Evolutionary conservation across 1,284 basidiomycete species (phyloP).

Genomic region (Sporisorium reilianum): DNA sequence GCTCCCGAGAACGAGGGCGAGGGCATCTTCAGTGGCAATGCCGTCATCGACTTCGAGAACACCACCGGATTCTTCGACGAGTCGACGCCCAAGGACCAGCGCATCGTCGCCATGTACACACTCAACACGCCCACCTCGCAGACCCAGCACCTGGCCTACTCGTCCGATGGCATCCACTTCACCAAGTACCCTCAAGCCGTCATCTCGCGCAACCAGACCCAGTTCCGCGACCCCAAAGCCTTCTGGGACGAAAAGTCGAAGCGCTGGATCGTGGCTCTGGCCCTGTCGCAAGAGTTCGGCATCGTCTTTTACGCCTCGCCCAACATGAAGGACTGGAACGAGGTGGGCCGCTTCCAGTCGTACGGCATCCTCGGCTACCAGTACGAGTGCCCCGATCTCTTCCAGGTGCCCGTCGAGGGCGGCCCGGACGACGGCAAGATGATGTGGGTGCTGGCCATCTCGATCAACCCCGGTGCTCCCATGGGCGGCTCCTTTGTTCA

Average conservation of each 20-base stretch:
- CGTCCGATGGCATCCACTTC: conserved; percentile 71
- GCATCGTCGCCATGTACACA: conserved; percentile 72
- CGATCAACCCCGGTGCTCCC: conserved; percentile 63
- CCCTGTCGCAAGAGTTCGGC: conserved; percentile 68
- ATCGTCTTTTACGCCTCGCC: conserved; percentile 70
- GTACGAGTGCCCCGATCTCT: conserved; percentile 70
- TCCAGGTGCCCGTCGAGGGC: conserved; percentile 67
- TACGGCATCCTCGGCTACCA: conserved; percentile 67
- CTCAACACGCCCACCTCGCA: conserved; percentile 69
- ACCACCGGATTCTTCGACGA: conserved; percentile 71
- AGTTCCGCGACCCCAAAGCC: conserved; percentile 72
- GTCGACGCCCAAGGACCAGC: conserved; percentile 57
- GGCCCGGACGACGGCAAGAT: conserved; percentile 58
- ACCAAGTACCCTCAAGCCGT: conserved; percentile 69
- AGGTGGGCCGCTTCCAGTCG: conserved; percentile 67
- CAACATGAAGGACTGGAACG: conserved; percentile 70
- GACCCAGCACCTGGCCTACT: conserved; percentile 70
- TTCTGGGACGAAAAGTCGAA: conserved; percentile 67
- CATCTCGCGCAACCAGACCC: conserved; percentile 62
- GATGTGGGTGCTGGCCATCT: conserved; percentile 54
- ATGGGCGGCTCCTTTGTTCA: conserved; percentile 69
- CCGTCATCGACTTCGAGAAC: conserved; percentile 71
- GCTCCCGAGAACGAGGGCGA: conserved; percentile 58
- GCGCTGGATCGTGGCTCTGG: conserved; percentile 71
- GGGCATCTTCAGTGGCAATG: conserved; percentile 70